Evolutionary conservation across 31 red algal genomes (phyloP), one percentile per base, ranked within the genome.

Genomic region (Bonnemaisonia californica): DNA sequence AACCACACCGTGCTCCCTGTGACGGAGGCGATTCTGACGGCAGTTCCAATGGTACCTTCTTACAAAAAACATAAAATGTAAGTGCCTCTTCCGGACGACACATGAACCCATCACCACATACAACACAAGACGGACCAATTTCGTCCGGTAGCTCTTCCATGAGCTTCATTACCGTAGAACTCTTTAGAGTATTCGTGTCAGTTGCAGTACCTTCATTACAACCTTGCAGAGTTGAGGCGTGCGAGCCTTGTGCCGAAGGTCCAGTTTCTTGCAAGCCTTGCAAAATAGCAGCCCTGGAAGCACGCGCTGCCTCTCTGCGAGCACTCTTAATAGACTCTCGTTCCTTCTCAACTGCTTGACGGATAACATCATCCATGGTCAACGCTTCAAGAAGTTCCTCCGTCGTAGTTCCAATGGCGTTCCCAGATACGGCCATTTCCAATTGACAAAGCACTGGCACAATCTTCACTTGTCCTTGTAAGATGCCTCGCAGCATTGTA

Each of bases 41-140:
- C 3, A 76, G 33, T 51, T 83, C 90, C 21, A 94, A 60, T 38
- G 84, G 80, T 18, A 96, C 81, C 62, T 87, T 90, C n/a, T 74
- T 85, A 65, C 85, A 86, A 39, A 70, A 81, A 11, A 89, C 93
- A 79, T 96, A 96, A 16, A 96, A 64, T 4, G 71, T 65, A 11
- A 96, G 77, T 4, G 81, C 89, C 41, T 96, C 82, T 80, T 90
- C 83, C 22, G 88, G 93, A n/a, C 89, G 38, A 62, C 83, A 91
- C 38, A 59, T 71, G 70, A 91, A 96, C 21, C 88, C 93, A 78
- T 96, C 93, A 45, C 87, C 84, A 89, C 93, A 96, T 26, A 96
- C 93, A 7, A 96, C 84, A 83, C 93, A 96, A 11, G 87, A 63
- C 0, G 93, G 93, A 18, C 91, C 91, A 31, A 70, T 56, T 77